phyloP scores from a whole-genome alignment of 306 rosid genomes.

The Glycine soja region DNA sequence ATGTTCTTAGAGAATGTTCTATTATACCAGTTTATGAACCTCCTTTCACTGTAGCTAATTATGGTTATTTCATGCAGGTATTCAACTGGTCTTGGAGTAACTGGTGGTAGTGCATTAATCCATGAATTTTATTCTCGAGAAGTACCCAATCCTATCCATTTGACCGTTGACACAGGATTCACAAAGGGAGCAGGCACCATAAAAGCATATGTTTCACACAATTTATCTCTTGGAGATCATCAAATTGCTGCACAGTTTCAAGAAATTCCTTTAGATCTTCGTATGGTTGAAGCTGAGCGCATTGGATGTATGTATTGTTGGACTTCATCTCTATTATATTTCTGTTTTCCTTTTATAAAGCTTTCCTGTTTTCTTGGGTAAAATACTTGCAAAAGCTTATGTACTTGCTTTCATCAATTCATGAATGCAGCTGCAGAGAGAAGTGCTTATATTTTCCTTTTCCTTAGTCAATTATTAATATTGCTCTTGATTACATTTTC shows the following conservation, averaged over 20 bases:
- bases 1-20: background rate
- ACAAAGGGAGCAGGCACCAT: slow-evolving; percentile 73
- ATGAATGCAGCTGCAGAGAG: slow-evolving; percentile 2
- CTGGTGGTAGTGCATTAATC: slow-evolving; percentile 85
- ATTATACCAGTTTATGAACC: background rate
- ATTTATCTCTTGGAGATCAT: slow-evolving; percentile 83
- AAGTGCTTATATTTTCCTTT: background rate
- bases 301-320: slow-evolving; percentile 71
- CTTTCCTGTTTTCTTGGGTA: background rate
- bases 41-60: background rate
- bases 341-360: background rate
- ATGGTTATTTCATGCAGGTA: slow-evolving; percentile 63
- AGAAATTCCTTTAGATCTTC: slow-evolving; percentile 90
- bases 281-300: slow-evolving; percentile 92
- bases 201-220: slow-evolving; percentile 76
- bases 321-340: background rate
- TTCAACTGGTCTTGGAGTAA: slow-evolving; percentile 92
- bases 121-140: slow-evolving; percentile 96
- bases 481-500: background rate
- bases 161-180: slow-evolving; percentile 95
- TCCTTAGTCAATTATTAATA: background rate
- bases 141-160: slow-evolving; percentile 82
- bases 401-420: slow-evolving; percentile 3
- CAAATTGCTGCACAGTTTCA: slow-evolving; percentile 98
- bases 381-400: background rate